Conservation (phyloP, 345 rosid genomes). For the Acer campestre region DNA sequence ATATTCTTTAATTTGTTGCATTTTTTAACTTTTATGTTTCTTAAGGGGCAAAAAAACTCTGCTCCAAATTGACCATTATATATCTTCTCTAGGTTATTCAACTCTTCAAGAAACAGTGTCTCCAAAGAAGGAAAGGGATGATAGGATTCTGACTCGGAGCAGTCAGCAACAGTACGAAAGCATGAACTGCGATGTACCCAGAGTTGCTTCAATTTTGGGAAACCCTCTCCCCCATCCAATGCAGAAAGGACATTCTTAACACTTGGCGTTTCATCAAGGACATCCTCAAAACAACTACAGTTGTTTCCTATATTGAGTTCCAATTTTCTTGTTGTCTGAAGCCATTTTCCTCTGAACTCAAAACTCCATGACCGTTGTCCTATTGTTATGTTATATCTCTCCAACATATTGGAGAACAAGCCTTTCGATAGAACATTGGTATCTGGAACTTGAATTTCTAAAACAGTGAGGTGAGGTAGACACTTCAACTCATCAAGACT, state of each 20-base stretch:
- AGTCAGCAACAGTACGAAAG: neutral
- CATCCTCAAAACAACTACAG: neutral
- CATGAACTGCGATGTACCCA: neutral
- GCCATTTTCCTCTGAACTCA: no score
- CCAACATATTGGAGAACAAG: neutral
- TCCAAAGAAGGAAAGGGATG: neutral
- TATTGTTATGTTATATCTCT: neutral
- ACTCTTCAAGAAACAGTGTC: neutral
- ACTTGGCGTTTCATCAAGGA: neutral
- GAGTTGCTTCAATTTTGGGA: slow-evolving; percentile 16
- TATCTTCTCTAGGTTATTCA: neutral
- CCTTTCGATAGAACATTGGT: neutral
- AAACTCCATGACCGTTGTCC: neutral
- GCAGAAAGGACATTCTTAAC: neutral
- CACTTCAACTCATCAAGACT: no score
- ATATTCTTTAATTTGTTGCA: slow-evolving; percentile 26
- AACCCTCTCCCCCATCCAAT: neutral
- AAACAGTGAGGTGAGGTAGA: no score
- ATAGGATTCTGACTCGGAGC: neutral
- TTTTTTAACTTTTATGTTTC: neutral
- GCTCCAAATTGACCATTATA: neutral
- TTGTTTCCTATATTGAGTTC: neutral
- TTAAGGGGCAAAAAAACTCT: slow-evolving; percentile 13
- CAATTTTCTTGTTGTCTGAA: neutral
- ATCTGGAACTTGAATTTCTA: no score